Evolutionary conservation across 495 filamentous ascomycete species (phyloP).

Genomic region (Talaromyces liani): DNA sequence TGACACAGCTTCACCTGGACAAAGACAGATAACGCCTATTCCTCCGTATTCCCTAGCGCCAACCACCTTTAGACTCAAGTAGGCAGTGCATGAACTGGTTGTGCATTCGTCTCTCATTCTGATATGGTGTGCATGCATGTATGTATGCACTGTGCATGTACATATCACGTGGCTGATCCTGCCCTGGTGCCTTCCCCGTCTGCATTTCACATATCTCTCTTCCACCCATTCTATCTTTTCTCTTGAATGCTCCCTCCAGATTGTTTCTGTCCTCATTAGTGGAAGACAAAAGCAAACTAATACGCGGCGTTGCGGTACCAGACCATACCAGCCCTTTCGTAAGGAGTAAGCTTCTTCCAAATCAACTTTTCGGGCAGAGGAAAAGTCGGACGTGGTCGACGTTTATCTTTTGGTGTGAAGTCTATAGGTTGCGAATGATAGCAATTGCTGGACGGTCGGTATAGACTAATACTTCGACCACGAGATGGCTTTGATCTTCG

Average conservation of each 20-base stretch:
- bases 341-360: slow-evolving; percentile 8
- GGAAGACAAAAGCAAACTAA: background rate
- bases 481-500: background rate
- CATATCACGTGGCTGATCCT: background rate
- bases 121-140: background rate
- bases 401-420: background rate
- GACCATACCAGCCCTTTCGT: slow-evolving; percentile 6
- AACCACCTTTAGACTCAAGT: background rate
- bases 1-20: background rate
- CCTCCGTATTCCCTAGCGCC: background rate
- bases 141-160: background rate
- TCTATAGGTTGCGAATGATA: background rate
- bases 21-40: background rate
- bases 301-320: slow-evolving; percentile 5
- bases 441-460: background rate
- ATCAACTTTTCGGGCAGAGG: slow-evolving; percentile 6
- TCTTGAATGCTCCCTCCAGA: background rate
- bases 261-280: background rate
- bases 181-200: background rate
- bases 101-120: background rate
- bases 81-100: background rate
- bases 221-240: background rate
- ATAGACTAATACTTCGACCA: background rate
- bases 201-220: background rate
- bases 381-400: background rate